Evolutionary conservation across 73 alveolate species (phyloP).

Genomic region (Stentor roeselii): DNA sequence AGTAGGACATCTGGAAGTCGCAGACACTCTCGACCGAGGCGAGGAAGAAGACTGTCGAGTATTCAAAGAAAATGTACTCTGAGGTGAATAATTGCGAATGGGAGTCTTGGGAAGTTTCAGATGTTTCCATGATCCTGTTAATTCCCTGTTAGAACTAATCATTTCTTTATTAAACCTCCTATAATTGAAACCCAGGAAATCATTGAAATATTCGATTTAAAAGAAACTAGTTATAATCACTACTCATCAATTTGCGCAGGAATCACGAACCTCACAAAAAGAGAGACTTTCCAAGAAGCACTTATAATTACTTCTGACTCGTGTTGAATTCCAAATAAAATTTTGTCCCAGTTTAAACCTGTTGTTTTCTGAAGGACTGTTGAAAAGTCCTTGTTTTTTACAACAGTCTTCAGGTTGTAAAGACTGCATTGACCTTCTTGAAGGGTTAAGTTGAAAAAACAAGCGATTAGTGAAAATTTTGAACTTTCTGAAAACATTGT

Average conservation of each 20-base stretch:
- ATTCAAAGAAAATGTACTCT: background rate
- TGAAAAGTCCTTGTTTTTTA: background rate
- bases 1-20: background rate
- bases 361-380: background rate
- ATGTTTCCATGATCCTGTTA: background rate
- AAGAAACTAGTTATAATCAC: no score
- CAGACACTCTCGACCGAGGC: background rate
- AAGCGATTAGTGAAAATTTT: background rate
- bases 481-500: background rate
- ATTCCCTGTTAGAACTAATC: no score
- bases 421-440: conserved; percentile 1
- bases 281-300: background rate
- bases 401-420: background rate
- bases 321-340: background rate
- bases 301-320: background rate
- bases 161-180: no score
- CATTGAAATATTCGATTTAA: no score
- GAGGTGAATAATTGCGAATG: background rate
- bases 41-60: background rate
- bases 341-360: background rate
- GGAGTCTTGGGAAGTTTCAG: background rate
- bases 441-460: background rate
- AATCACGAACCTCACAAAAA: background rate
- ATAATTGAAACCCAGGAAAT: no score
- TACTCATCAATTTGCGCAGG: background rate